Conservation (phyloP, 129 eudicot genomes). For the Flaveria ramosissima region DNA sequence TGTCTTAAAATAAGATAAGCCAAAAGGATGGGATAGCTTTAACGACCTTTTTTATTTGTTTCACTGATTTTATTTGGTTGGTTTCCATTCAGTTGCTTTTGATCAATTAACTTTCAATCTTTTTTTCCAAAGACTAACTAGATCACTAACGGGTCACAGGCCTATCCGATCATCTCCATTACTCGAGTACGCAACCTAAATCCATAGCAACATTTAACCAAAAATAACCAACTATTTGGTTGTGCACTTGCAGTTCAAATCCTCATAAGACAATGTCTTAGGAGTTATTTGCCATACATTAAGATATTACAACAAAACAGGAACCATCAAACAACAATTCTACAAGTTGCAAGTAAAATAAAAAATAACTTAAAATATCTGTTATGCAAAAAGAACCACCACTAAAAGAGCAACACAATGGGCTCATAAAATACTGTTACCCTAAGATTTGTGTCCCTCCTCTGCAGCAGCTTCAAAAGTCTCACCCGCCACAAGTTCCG, state of each 20-base stretch:
- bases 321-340: constrained; percentile 2
- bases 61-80: too few relatives aligned
- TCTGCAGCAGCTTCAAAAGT: constrained; percentile 66
- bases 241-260: background rate
- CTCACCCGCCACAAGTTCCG: constrained; percentile 56
- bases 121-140: too few relatives aligned
- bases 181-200: too few relatives aligned
- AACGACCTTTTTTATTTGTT: too few relatives aligned
- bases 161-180: too few relatives aligned
- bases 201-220: background rate
- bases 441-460: constrained; percentile 27
- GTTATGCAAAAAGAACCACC: background rate
- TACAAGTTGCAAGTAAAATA: background rate
- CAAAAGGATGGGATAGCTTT: too few relatives aligned
- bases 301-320: background rate
- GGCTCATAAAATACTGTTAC: background rate
- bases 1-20: too few relatives aligned
- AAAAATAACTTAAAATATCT: background rate
- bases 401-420: constrained; percentile 5
- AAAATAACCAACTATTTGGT: background rate
- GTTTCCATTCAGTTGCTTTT: too few relatives aligned
- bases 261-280: background rate
- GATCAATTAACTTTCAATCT: too few relatives aligned
- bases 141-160: too few relatives aligned
- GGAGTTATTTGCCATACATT: background rate